Evolutionary conservation across 179 eudicot species (phyloP).

Genomic region (Heliamphora pulchella): DNA sequence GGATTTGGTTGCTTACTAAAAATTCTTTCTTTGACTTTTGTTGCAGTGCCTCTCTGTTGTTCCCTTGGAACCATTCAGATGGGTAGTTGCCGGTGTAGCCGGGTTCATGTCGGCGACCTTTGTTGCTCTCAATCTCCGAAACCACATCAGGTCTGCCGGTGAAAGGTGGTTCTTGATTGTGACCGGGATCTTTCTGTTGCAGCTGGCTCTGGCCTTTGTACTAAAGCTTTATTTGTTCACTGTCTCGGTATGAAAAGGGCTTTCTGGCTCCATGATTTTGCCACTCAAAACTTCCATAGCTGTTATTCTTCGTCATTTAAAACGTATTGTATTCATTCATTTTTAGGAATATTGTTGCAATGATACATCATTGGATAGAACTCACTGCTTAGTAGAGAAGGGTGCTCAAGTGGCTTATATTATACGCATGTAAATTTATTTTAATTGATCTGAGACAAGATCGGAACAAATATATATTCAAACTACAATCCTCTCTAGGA

Average conservation of each 20-base stretch:
- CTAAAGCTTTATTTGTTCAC: slow-evolving; percentile 81
- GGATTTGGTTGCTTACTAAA: neutral
- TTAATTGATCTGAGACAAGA: no score
- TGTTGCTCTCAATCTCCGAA: slow-evolving; percentile 90
- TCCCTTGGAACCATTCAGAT: slow-evolving; percentile 69
- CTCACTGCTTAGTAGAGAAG: no score
- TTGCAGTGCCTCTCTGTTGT: slow-evolving; percentile 83
- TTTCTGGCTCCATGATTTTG: slow-evolving; percentile 14
- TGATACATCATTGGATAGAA: no score
- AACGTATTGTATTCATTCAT: slow-evolving; percentile 34
- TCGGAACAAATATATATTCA: neutral
- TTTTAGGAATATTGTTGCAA: slow-evolving; percentile 21
- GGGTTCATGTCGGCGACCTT: slow-evolving; percentile 94
- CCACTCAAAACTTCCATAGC: slow-evolving; percentile 1
- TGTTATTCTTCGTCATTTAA: neutral
- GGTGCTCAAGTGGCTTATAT: no score
- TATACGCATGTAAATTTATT: no score
- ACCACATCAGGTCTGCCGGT: slow-evolving; percentile 79
- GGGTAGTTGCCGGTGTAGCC: slow-evolving; percentile 88
- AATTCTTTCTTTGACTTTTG: neutral
- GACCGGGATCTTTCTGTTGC: slow-evolving; percentile 80
- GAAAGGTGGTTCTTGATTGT: slow-evolving; percentile 96
- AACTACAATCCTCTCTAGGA: neutral
- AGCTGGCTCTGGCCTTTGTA: slow-evolving; percentile 75
- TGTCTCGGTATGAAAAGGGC: slow-evolving; percentile 35